phyloP scores from a whole-genome alignment of 1,284 basidiomycete genomes.

The Neotropicomus parvogracilis region DNA sequence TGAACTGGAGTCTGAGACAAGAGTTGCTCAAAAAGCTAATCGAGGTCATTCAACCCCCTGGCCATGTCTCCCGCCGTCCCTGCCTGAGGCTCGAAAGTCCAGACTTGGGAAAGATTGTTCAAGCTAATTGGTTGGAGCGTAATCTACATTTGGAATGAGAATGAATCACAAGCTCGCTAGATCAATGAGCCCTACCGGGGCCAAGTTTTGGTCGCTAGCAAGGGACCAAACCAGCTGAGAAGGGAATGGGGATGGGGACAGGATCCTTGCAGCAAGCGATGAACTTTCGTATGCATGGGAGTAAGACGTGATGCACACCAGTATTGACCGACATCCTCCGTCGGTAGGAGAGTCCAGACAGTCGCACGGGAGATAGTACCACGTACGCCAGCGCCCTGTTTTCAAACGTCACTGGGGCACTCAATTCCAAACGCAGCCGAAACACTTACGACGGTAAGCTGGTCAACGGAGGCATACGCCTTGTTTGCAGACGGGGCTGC shows the following conservation, averaged over 20 bases:
- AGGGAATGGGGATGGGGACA: not conserved
- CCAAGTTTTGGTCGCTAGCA: not conserved
- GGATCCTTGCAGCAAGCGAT: not conserved
- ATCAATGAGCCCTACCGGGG: not conserved
- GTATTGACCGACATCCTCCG: not conserved
- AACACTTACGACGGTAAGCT: not conserved
- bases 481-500: not conserved
- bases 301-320: not conserved
- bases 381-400: not conserved
- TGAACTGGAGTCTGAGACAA: no score
- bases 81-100: not conserved
- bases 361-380: not conserved
- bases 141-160: not conserved
- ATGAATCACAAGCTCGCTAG: no score
- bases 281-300: not conserved
- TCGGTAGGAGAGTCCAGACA: not conserved
- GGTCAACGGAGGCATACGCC: not conserved
- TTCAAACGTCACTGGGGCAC: no score
- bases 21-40: not conserved
- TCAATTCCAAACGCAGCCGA: no score
- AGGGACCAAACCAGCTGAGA: slow-evolving; percentile 2
- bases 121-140: not conserved
- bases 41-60: not conserved
- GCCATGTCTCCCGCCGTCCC: not conserved
- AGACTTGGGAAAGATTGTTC: not conserved